Evolutionary conservation across 2,329 filamentous ascomycete genomes (phyloP), one percentile per base, ranked within the genome.

Genomic region (Fusarium sp.): DNA sequence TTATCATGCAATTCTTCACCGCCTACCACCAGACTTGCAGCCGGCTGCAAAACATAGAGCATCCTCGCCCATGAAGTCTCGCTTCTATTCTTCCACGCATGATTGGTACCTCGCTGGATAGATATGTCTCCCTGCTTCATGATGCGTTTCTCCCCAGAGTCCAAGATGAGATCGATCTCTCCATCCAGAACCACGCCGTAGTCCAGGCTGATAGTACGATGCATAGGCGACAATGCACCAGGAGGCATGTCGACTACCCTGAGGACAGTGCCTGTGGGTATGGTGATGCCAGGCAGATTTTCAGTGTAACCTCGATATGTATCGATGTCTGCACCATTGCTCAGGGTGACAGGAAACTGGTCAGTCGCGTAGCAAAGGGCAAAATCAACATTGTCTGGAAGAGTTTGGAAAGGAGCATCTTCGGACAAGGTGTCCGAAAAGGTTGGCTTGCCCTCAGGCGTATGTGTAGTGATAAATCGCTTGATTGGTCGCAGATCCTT

Each of bases 381-480:
- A 20, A 54, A 54, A n/a, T 54, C 51, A 7, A 54, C 51, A 17
- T 54, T 54, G 9, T 54, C 51, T 17, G 51, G 51, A 4, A 54
- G 40, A 5, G 51, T 54, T 20, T 36, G 51, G 20, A 54, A 54
- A 2, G 51, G 40, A 3, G 51, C 51, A 18, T 54, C 51, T 7
- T 54, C 51, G 0, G 51, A 15, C 0, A 54, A 1, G 5, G 0
- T 2, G 2, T 54, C 14, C 7, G 40, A 54, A 15, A 54, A 54
- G 3, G 51, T 20, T 15, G 51, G 33, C 1, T 3, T 17, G 14
- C 51, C 51, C 4, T 54, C 26, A 3, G 39, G 13, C 4, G 51
- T 46, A 6, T 54, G 51, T 3, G 51, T 54, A 10, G 51, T 54
- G 17, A 54, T 15, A 7, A 46, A 54, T 3, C 51, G 51, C 28